Base-by-base conservation (phyloP, 164 flowering plant species). In the Vitis rupestris region DNA sequence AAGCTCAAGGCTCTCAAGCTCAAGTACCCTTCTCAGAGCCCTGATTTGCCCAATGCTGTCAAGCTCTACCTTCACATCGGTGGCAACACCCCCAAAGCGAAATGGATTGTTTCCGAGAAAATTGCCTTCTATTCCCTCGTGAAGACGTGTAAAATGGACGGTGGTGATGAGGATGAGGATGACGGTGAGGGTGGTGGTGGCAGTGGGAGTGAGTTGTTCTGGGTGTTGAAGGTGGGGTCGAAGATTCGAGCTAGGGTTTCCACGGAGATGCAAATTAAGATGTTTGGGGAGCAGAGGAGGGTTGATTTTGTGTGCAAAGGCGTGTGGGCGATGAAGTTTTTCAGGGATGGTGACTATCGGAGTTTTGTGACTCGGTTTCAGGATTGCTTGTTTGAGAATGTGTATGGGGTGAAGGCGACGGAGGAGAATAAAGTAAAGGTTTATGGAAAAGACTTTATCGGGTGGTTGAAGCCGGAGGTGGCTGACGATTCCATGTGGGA, bases 211-310 rank as follows among this genome's bases (percentile, higher is more conserved):
- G 66, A 44, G 8, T 50, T 64, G 3, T 72, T 51, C 55, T 89
- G 93, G 93, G 73, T 79, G 14, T 73, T 89, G 77, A 80, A 64
- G 70, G 87, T 89, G 12, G 86, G 87, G 51, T 62, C 76, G n/a
- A 89, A 89, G 61, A 75, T 89, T 66, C 75, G 80, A 70, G 86
- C 70, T 78, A 83, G 75, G 86, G 88, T 89, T 78, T 82, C 85
- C 13, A 79, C 82, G 17, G 93, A 87, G 44, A 63, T 89, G 85
- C 90, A 87, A 61, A 61, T 89, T 84, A 87, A 89, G 75, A 80
- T 82, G 82, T 82, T 87, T 66, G 91, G 86, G 11, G 93, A 89
- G 19, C 87, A 87, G 77, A 52, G 85, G 61, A 72, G 91, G 59
- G 85, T 89, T 23, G 93, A 87, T 85, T 89, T 89, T 30, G 90